Conservation (phyloP, 129 eudicot genomes). For the Saussurea involucrata region DNA sequence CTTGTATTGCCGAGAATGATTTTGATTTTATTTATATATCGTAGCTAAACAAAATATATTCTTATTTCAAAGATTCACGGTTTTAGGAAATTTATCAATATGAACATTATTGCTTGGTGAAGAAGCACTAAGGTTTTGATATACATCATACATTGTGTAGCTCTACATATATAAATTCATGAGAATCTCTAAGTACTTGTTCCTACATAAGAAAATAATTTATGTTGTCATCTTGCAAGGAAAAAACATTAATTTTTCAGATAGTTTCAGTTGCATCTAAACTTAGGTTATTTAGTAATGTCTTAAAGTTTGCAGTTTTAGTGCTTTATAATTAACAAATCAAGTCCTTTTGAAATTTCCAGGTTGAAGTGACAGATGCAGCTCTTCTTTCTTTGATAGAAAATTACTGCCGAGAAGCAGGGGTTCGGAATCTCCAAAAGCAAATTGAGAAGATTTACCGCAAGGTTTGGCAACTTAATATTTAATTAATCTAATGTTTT, state of each 20-base stretch:
- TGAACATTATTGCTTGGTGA: neutral
- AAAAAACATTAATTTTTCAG: neutral
- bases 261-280: neutral
- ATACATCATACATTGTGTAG: neutral
- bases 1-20: neutral
- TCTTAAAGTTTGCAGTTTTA: neutral
- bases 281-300: neutral
- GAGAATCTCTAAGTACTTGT: neutral
- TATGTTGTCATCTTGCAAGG: neutral
- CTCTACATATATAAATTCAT: neutral
- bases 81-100: neutral
- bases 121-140: neutral
- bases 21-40: neutral
- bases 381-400: slow-evolving; percentile 94
- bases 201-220: neutral
- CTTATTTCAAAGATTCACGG: neutral
- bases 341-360: slow-evolving; percentile 12
- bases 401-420: slow-evolving; percentile 98
- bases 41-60: neutral
- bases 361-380: slow-evolving; percentile 91
- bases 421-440: slow-evolving; percentile 94
- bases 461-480: slow-evolving; percentile 50
- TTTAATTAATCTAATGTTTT: neutral
- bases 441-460: slow-evolving; percentile 97
- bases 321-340: neutral